Conservation (phyloP, 2,329 filamentous ascomycete genomes). For the Microcyclospora pomicola region DNA sequence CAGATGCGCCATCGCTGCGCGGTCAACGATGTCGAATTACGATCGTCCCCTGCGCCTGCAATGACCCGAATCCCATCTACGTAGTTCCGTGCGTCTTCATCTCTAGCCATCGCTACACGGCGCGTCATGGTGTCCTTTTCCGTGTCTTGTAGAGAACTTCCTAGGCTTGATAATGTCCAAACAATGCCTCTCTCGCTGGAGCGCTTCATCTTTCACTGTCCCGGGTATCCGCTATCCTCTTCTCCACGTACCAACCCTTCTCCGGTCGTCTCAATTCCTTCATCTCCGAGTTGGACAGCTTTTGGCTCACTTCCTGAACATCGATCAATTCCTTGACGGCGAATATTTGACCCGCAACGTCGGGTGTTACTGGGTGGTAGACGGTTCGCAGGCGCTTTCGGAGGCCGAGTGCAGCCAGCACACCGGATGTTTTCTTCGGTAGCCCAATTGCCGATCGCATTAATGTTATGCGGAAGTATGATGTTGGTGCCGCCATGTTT, state of each 20-base stretch:
- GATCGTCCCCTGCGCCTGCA: too few relatives aligned
- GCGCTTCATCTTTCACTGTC: slow-evolving; percentile 2
- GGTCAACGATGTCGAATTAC: too few relatives aligned
- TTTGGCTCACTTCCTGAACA: slow-evolving; percentile 60
- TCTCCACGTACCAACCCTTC: slow-evolving; percentile 69
- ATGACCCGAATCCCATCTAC: too few relatives aligned
- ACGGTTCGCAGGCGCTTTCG: slow-evolving; percentile 75
- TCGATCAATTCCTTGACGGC: slow-evolving; percentile 84
- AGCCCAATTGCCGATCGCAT: slow-evolving; percentile 82
- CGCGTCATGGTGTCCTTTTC: too few relatives aligned
- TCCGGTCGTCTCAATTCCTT: slow-evolving; percentile 60
- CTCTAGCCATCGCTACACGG: too few relatives aligned
- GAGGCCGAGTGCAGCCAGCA: slow-evolving; percentile 73
- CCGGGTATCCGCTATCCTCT: slow-evolving; percentile 15
- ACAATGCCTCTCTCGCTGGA: neutral
- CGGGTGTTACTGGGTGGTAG: slow-evolving; percentile 70
- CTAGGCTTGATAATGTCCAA: too few relatives aligned
- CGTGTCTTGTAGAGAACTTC: too few relatives aligned
- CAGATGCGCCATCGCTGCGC: too few relatives aligned
- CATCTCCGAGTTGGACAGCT: slow-evolving; percentile 53
- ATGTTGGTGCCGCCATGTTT: slow-evolving; percentile 36
- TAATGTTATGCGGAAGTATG: slow-evolving; percentile 82
- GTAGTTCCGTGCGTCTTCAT: too few relatives aligned
- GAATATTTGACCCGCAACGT: slow-evolving; percentile 82
- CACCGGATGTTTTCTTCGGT: slow-evolving; percentile 59